phyloP scores from a whole-genome alignment of 148 eudicot species.

The Salicornia ramosissima region DNA sequence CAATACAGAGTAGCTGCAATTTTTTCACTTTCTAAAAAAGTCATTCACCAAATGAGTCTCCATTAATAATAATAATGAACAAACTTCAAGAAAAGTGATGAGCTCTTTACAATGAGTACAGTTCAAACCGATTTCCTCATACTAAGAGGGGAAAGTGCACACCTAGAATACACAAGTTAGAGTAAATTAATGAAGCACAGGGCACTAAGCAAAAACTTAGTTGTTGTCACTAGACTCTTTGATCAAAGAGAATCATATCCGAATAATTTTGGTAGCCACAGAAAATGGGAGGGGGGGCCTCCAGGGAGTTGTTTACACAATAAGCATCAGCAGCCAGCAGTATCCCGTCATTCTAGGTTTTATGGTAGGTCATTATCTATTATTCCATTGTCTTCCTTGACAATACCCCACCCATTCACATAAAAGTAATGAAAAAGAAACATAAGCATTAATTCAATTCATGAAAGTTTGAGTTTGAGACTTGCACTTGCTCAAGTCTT shows the following conservation, averaged over 20 bases:
- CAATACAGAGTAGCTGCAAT: background rate
- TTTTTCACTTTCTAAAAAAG: background rate
- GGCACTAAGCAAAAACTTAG: constrained; percentile 19
- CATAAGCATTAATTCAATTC: no score
- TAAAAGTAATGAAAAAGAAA: no score
- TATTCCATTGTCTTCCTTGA: constrained; percentile 15
- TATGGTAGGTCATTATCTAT: constrained; percentile 13
- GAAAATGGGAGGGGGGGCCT: constrained; percentile 25
- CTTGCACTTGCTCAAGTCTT: no score
- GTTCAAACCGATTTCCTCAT: background rate
- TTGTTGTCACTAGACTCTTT: constrained; percentile 22
- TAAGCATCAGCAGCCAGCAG: constrained; percentile 13
- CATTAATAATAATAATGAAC: constrained; percentile 3
- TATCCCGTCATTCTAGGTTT: constrained; percentile 28
- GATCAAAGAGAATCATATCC: constrained; percentile 29
- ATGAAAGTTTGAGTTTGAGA: no score
- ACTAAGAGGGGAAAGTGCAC: constrained; percentile 6
- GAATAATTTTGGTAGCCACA: constrained; percentile 21
- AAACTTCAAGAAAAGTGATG: no score
- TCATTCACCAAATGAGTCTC: background rate
- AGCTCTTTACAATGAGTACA: background rate
- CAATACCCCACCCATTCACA: constrained; percentile 7
- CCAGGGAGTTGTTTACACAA: constrained; percentile 23
- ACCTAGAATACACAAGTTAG: constrained; percentile 16
- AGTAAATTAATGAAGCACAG: constrained; percentile 20